phyloP scores from a whole-genome alignment of 2,329 filamentous ascomycete species.

The Septoria linicola region DNA sequence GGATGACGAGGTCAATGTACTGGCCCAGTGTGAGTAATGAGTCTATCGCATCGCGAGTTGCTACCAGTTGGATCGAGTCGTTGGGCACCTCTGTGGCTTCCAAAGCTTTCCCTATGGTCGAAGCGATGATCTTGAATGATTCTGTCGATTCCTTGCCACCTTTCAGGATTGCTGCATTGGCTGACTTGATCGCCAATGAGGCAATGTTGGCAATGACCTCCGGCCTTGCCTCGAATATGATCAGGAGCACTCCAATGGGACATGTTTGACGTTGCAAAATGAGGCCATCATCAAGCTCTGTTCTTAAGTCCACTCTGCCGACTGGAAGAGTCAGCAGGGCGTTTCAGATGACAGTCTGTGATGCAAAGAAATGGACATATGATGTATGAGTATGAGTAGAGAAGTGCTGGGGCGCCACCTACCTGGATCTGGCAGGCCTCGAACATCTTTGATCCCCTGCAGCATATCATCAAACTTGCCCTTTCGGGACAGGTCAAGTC shows the following conservation, averaged over 20 bases:
- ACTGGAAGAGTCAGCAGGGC: conserved; percentile 54
- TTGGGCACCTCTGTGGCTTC: conserved; percentile 73
- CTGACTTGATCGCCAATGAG: conserved; percentile 91
- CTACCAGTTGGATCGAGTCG: conserved; percentile 87
- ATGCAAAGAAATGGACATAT: neutral
- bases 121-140: conserved; percentile 90
- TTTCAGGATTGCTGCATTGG: conserved; percentile 95
- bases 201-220: conserved; percentile 99
- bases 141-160: conserved; percentile 94
- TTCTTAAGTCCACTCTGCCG: conserved; percentile 79
- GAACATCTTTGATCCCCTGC: conserved; percentile 87
- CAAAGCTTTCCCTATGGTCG: conserved; percentile 77
- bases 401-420: conserved; percentile 38
- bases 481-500: conserved; percentile 78
- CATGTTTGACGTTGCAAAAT: conserved; percentile 84
- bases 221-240: conserved; percentile 96
- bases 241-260: conserved; percentile 93
- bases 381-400: conserved; percentile 1
- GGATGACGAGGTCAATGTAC: conserved; percentile 92
- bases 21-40: conserved; percentile 82
- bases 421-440: conserved; percentile 81
- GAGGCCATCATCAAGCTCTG: conserved; percentile 80
- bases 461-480: conserved; percentile 99
- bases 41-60: conserved; percentile 85
- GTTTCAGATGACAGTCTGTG: neutral